Evolutionary conservation across 345 rosid species (phyloP).

Genomic region (Firmiana major): DNA sequence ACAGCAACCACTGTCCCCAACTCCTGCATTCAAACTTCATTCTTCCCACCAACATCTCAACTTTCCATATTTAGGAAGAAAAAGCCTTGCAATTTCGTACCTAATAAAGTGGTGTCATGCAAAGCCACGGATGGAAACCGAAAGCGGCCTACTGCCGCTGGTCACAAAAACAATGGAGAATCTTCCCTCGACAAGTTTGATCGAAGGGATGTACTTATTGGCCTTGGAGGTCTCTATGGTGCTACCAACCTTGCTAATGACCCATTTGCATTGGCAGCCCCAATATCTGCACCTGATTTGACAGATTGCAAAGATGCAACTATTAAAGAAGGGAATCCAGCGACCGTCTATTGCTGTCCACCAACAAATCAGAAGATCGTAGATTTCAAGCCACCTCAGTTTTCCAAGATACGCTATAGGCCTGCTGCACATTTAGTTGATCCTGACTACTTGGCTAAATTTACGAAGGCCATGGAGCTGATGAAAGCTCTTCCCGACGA

Average conservation of each 20-base stretch:
- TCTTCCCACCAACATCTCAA: conserved; percentile 21
- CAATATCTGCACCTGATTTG: conserved; percentile 37
- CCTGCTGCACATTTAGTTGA: conserved; percentile 42
- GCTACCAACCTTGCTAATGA: conserved; percentile 25
- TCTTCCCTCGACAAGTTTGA: conserved; percentile 23
- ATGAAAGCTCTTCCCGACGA: conserved; percentile 50
- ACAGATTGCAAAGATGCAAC: conserved; percentile 36
- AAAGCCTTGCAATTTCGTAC: background rate
- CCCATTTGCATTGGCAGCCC: conserved; percentile 36
- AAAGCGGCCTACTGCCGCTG: background rate
- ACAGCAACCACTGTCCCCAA: background rate
- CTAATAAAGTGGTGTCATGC: conserved; percentile 20
- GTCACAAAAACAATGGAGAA: conserved; percentile 8
- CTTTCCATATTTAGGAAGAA: conserved; percentile 9
- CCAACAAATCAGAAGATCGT: conserved; percentile 31
- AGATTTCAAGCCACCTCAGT: conserved; percentile 36
- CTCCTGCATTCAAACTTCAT: conserved; percentile 2
- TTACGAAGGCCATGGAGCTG: conserved; percentile 40
- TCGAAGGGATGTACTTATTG: conserved; percentile 49
- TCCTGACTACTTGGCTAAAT: conserved; percentile 36
- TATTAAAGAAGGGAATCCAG: conserved; percentile 13
- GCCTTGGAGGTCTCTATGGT: conserved; percentile 51
- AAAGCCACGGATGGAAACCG: conserved; percentile 9
- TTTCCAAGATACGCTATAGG: conserved; percentile 25
- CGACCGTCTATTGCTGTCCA: conserved; percentile 45